Evolutionary conservation across 106 monocot genomes (phyloP), one percentile per base, ranked within the genome.

Genomic region (Hemerocallis citrina): DNA sequence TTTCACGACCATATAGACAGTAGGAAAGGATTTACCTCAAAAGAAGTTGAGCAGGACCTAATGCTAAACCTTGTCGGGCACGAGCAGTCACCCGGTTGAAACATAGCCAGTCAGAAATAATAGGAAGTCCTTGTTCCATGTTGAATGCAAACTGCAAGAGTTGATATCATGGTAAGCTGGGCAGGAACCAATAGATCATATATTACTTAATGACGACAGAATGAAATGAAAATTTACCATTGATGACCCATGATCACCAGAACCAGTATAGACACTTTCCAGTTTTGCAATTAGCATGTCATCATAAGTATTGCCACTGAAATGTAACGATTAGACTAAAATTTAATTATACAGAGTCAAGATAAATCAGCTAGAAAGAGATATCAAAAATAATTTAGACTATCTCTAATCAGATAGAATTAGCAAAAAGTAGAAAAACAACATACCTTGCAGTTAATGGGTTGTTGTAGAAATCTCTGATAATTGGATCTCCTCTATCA

Each of bases 71-170:
- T 67, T 87, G 90, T 34, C 90, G 78, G 9, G 74, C 68, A 63
- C 87, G 95, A 20, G 75, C 74, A 65, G 57, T 87, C 12, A 81
- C 63, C 59, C 90, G 66, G 46, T 81, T 90, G 69, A 96, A 90
- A 67, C 81, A 84, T 15, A 96, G 52, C 95, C 90, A 96, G 40
- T 96, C 95, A 46, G 95, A 74, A 44, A 81, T 58, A 48, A 84
- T 25, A 41, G 95, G 95, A 57, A 96, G 78, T 19, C 86, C 95
- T 83, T 96, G 95, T 70, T 96, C 90, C 55, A 90, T 60, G 56
- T 81, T 84, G 51, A 86, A 69, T 0, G 81, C 84, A 67, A 96
- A 79, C 95, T 96, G 86, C 59, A 78, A 64, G 0, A 41, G 22
- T 65, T 27, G 29, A 44, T n/a, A 52, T 14, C 10, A 35, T 28